Evolutionary conservation across 2,329 filamentous ascomycete species (phyloP), one percentile per base, ranked within the genome.

Genomic region (Cryphonectria japonica): DNA sequence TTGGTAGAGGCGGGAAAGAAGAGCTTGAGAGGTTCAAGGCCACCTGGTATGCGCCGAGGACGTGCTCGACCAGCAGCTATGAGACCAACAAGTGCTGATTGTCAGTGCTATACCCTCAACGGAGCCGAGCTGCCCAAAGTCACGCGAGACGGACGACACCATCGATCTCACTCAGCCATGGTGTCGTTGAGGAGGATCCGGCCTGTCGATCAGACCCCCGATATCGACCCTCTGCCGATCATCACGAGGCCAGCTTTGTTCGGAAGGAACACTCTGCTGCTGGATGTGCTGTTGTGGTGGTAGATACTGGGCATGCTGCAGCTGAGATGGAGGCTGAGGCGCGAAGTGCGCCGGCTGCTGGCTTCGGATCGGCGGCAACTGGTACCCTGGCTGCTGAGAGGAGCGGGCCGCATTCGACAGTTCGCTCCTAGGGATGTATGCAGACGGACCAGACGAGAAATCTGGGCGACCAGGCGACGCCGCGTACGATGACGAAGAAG

Each of bases 151-250:
- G 50, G 2, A 32, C 54, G 66, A 68, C 59, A 63, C 60, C 50
- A 62, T 26, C 59, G 34, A 57, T 57, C 41, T 63, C 52, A 41
- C 39, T 73, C 63, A 73, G 62, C 71, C 69, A 37, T 71, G 69
- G 52, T 71, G 75, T 65, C 74, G 75, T 29, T 77, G 73, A 74
- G 78, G 64, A 74, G 78, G 82, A 75, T 85, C 85, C 34, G 86
- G 84, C 78, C 84, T 87, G 74, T 89, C 89, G 76, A 92, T 87
- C 76, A 89, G 82, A 1, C 88, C 88, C 14, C 85, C 87, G 73
- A 91, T 91, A 75, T 89, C 88, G 65, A 91, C 85, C 22, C 89
- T 85, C 26, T 83, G 80, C 39, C 87, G 83, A 69, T 88, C 87
- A 70, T 87, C 85, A 60, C 85, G 82, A 69, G 78, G 77, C 78